Conservation (phyloP, 805 yeast species). For the Kockiozyma suomiensis region DNA sequence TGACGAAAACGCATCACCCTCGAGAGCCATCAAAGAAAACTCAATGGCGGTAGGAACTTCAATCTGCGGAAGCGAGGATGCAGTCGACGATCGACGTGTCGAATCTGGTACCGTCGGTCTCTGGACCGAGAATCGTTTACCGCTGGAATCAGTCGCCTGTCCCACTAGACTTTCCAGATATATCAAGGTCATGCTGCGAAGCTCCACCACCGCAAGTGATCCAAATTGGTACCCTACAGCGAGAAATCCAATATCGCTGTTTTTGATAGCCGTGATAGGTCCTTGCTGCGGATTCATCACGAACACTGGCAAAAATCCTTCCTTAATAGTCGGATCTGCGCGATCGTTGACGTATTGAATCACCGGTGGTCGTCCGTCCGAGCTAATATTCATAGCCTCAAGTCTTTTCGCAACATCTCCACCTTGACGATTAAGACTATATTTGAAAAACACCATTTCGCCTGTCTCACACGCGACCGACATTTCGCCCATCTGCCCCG, state of each 20-base stretch:
- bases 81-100: background rate
- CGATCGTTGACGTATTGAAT: conserved; percentile 19
- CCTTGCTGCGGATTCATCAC: conserved; percentile 51
- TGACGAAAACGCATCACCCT: conserved; percentile 70
- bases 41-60: conserved; percentile 60
- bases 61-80: conserved; percentile 8
- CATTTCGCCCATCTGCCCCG: conserved; percentile 56
- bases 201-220: conserved; percentile 70
- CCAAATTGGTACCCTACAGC: conserved; percentile 80
- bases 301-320: conserved; percentile 64
- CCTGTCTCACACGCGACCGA: conserved; percentile 70
- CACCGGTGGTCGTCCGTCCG: conserved; percentile 20
- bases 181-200: conserved; percentile 59
- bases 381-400: conserved; percentile 3
- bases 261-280: conserved; percentile 60
- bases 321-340: conserved; percentile 36
- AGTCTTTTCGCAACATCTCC: conserved; percentile 13
- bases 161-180: conserved; percentile 34
- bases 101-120: background rate
- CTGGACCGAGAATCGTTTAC: background rate
- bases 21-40: conserved; percentile 70
- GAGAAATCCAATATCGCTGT: conserved; percentile 81
- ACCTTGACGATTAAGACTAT: conserved; percentile 52
- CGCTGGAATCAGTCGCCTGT: conserved; percentile 12
- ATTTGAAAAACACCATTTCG: conserved; percentile 74